Evolutionary conservation across 768 basidiomycete species (phyloP).

Genomic region (Calvatia gigantea): DNA sequence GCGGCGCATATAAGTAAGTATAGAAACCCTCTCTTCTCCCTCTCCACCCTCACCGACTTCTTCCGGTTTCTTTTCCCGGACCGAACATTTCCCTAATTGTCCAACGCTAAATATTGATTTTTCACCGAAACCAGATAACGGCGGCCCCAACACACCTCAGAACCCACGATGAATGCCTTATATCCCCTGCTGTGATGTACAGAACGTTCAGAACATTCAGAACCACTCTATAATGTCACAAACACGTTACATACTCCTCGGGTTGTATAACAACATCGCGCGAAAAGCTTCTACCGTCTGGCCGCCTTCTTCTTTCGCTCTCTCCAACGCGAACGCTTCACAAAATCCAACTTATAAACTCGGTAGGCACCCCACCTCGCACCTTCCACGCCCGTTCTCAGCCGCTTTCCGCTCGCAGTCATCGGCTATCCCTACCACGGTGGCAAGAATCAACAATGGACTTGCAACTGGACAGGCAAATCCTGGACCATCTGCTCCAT

Average conservation of each 20-base stretch:
- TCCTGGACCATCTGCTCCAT: constrained; percentile 42
- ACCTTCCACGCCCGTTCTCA: background rate
- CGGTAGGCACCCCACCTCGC: constrained; percentile 27
- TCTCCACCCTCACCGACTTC: too few relatives aligned
- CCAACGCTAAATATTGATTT: too few relatives aligned
- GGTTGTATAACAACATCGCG: constrained; percentile 12
- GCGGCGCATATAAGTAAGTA: too few relatives aligned
- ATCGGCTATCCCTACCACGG: constrained; percentile 43
- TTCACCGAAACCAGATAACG: constrained; percentile 1
- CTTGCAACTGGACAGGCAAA: constrained; percentile 32
- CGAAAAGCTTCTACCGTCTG: constrained; percentile 46
- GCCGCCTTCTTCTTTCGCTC: too few relatives aligned
- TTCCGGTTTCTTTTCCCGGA: too few relatives aligned
- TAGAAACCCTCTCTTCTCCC: too few relatives aligned
- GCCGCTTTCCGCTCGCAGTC: constrained; percentile 31
- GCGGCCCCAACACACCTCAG: background rate
- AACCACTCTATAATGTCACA: constrained; percentile 3
- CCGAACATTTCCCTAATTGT: too few relatives aligned
- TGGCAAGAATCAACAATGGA: constrained; percentile 57
- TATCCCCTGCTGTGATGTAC: constrained; percentile 7
- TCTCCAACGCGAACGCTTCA: constrained; percentile 53
- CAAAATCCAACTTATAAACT: too few relatives aligned
- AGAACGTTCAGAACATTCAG: background rate
- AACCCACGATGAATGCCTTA: constrained; percentile 1
- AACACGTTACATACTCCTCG: constrained; percentile 1